Base-by-base conservation (phyloP, 345 rosid genomes). In the Iberis pinnata region DNA sequence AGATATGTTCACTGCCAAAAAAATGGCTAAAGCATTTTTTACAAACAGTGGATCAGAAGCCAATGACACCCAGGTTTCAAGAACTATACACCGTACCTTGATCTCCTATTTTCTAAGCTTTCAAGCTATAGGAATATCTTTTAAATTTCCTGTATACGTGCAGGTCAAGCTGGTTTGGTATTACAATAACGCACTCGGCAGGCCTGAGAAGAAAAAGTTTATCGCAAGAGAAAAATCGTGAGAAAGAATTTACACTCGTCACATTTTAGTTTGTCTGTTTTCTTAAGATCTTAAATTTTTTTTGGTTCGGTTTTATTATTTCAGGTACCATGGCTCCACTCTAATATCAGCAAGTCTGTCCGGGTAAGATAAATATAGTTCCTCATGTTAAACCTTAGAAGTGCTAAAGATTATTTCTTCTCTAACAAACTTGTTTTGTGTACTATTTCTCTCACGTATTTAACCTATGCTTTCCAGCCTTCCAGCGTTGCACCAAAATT, bases 1-100 rank as follows among this genome's bases (percentile, higher is more conserved):
- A 41, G 94, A 80, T 42, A 81, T 76, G 47, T 88, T 85, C 67
- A 88, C 95, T 4, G 93, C 90, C 42, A 73, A 50, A 0, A 88
- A 83, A 67, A 92, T 92, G 97, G 84, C 81, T 16, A 85, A 85
- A 72, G 94, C 65, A 1, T 92, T 92, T 73, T 92, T 88, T 73
- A 81, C 94, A 20, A 92, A 83, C 49, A 77, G 97, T 71, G 97
- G 99, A 70, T 92, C 99, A 49, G 97, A 92, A 52, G 99, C 99
- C 70, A 92, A 85, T 27, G 99, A 92, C 62, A 81, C 97, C 6
- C 99, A 88, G 95, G 95, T 92, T 43, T 60, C 24, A 40, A 42
- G 25, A 49, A 43, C 52, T 39, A 27, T 57, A 16, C 3, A 7
- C 0, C 0, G 7, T 6, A 24, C 16, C 9, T 20, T 41, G 15